Evolutionary conservation across 2,329 filamentous ascomycete species (phyloP).

Genomic region (Scedosporium apiospermum): DNA sequence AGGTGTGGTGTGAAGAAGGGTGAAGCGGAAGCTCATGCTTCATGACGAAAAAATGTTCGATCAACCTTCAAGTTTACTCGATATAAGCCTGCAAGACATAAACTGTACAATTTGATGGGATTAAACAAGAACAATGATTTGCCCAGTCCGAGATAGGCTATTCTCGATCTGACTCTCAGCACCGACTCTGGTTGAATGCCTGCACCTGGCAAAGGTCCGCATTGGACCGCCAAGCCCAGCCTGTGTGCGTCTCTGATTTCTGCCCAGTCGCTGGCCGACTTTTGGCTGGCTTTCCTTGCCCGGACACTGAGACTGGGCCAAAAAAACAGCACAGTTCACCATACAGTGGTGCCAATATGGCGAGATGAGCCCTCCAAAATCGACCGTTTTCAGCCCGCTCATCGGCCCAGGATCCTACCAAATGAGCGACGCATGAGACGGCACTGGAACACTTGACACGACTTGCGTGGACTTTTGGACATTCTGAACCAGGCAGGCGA

Average conservation of each 20-base stretch:
- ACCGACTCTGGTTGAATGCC: background rate
- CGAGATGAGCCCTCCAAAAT: background rate
- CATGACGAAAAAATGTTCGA: background rate
- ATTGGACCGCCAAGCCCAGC: no score
- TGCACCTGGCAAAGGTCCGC: background rate
- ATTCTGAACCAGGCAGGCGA: background rate
- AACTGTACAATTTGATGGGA: no score
- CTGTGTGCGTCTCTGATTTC: background rate
- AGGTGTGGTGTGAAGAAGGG: background rate
- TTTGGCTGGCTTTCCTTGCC: background rate
- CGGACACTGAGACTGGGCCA: background rate
- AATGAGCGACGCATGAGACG: background rate
- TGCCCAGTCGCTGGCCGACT: background rate
- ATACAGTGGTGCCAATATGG: constrained; percentile 1
- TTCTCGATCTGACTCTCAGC: background rate
- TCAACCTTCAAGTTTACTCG: no score
- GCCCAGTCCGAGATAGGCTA: no score
- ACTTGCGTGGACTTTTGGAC: background rate
- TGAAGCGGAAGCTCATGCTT: background rate
- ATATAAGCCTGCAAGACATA: no score
- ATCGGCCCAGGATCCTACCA: background rate
- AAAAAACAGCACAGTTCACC: background rate
- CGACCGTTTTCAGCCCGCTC: background rate
- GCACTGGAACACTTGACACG: background rate
- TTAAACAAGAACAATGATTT: no score